Conservation (phyloP, 225 moss, liverwort and hornwort genomes). For the Rhytidiadelphus loreus region DNA sequence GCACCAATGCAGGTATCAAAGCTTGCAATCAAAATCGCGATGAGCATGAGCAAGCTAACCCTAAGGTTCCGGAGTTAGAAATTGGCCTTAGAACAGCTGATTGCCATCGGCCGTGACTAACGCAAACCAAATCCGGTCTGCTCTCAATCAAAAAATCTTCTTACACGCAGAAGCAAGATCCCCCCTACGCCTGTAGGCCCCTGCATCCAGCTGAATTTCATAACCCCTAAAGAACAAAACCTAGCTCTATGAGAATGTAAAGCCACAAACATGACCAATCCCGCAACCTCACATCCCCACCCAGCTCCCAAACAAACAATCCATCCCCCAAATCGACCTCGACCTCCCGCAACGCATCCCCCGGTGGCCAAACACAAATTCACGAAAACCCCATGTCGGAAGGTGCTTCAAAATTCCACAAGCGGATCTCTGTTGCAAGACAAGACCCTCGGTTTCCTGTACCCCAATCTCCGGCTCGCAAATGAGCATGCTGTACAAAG, state of each 20-base stretch:
- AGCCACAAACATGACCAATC: neutral
- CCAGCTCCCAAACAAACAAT: neutral
- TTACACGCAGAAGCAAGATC: neutral
- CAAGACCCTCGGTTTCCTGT: neutral
- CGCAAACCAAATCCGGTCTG: neutral
- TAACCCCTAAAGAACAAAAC: neutral
- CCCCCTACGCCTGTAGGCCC: neutral
- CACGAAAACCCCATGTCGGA: neutral
- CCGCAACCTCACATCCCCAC: neutral
- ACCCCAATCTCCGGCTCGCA: neutral
- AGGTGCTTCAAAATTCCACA: neutral
- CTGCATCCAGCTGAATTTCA: neutral
- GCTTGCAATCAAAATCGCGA: neutral
- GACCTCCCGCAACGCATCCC: neutral
- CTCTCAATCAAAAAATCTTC: neutral
- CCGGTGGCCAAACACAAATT: neutral
- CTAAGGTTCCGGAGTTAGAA: neutral
- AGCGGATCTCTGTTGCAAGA: neutral
- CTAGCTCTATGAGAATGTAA: neutral
- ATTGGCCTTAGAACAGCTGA: neutral
- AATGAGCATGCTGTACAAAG: neutral
- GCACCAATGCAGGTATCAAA: neutral
- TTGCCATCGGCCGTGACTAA: neutral
- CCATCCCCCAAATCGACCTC: neutral
- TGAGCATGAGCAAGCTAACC: neutral